Conservation (phyloP, 2,329 filamentous ascomycete species). For the Elsinoe arachidis region DNA sequence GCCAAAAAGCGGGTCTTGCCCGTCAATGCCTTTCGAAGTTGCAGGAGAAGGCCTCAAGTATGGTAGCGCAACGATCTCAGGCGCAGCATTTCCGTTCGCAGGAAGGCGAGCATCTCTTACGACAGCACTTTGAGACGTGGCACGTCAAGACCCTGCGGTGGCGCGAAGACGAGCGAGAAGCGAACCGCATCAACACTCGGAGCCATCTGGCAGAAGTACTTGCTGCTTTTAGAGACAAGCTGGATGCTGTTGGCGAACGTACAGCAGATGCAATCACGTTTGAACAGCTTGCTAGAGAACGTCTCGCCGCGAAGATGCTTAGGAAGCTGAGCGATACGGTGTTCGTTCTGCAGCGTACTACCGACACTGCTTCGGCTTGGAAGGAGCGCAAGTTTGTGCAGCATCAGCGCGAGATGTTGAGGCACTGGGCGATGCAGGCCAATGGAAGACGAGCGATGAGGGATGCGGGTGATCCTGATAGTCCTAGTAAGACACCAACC, state of each 20-base stretch:
- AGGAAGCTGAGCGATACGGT: conserved; percentile 50
- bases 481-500: conserved; percentile 8
- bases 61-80: conserved; percentile 28
- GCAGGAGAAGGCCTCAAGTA: conserved; percentile 27
- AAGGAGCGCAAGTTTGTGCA: conserved; percentile 45
- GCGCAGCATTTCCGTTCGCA: not conserved
- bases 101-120: not conserved
- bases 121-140: not conserved
- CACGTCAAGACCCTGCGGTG: not conserved
- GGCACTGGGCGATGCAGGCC: conserved; percentile 45
- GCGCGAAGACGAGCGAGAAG: not conserved
- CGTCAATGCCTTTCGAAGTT: conserved; percentile 33
- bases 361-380: conserved; percentile 46
- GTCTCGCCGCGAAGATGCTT: conserved; percentile 28
- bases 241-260: conserved; percentile 19
- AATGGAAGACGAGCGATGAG: conserved; percentile 20
- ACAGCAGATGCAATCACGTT: conserved; percentile 16
- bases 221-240: conserved; percentile 23
- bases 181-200: conserved; percentile 1
- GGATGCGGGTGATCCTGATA: conserved; percentile 15
- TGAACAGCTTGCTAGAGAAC: conserved; percentile 37
- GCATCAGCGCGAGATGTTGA: conserved; percentile 47
- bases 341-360: conserved; percentile 45
- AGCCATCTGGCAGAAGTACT: conserved; percentile 29
- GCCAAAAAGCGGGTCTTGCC: conserved; percentile 47